phyloP scores from a whole-genome alignment of 148 eudicot genomes.

The Bassia scoparia region DNA sequence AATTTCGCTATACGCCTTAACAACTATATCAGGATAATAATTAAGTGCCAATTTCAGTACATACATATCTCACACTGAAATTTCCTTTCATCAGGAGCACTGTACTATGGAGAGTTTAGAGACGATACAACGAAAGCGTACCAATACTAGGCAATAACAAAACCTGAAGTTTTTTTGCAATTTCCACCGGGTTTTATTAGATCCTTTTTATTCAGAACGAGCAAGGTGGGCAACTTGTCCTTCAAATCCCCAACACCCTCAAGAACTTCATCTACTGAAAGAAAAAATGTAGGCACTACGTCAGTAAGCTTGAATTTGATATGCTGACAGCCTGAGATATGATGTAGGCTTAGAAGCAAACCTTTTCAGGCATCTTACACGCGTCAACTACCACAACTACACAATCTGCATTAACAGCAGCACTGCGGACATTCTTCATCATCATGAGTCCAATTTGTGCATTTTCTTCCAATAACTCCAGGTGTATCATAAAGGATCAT shows the following conservation, averaged over 20 bases:
- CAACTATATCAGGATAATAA: background rate
- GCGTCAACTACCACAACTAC: slow-evolving; percentile 92
- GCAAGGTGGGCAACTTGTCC: slow-evolving; percentile 64
- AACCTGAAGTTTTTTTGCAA: slow-evolving; percentile 84
- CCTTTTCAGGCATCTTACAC: slow-evolving; percentile 71
- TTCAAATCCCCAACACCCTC: slow-evolving; percentile 65
- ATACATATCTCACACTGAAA: background rate
- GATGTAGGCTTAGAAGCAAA: slow-evolving; percentile 23
- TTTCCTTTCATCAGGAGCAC: background rate
- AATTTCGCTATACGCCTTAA: too few relatives aligned
- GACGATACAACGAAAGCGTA: background rate
- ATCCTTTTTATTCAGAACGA: slow-evolving; percentile 92
- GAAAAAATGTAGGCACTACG: background rate
- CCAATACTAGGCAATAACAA: slow-evolving; percentile 7
- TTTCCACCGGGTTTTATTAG: slow-evolving; percentile 97
- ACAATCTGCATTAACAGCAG: slow-evolving; percentile 85
- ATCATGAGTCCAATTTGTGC: slow-evolving; percentile 96
- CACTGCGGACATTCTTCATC: slow-evolving; percentile 96
- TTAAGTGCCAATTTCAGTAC: background rate
- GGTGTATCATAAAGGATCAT: slow-evolving; percentile 96
- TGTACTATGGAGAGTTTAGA: background rate
- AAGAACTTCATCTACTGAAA: slow-evolving; percentile 70
- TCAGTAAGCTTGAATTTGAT: background rate
- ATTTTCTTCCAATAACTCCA: slow-evolving; percentile 93
- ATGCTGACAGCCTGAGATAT: background rate